Percentiles rank a stretch among this genome's conserved stretches.
These are phyloP conservation scores for Lepidium sativum DNA, from an alignment of 345 rosid species.

Conservation along the genomic window DNA sequence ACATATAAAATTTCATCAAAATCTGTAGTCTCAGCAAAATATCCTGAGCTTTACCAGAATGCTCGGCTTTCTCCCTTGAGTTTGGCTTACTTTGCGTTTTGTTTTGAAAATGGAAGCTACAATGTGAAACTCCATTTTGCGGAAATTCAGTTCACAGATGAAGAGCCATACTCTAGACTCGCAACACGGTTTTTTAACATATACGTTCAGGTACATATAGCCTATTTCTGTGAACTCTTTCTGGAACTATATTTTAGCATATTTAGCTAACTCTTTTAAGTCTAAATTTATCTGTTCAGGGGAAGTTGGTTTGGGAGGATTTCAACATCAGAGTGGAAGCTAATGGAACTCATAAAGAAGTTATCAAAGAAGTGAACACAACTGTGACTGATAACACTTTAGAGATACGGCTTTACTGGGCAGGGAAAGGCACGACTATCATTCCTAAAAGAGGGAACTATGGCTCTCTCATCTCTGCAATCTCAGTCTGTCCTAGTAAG, in stretches of 20 bases:
- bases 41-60: constrained; percentile 30
- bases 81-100: constrained; percentile 52
- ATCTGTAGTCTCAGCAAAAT: constrained; percentile 11
- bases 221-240: background rate
- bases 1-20: constrained; percentile 13
- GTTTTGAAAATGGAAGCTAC: constrained; percentile 53
- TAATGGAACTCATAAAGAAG: constrained; percentile 34
- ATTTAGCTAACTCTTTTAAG: background rate
- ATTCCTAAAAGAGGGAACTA: constrained; percentile 45
- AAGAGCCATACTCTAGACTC: constrained; percentile 33
- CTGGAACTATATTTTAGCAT: background rate
- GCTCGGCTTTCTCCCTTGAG: constrained; percentile 59
- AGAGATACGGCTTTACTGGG: constrained; percentile 57
- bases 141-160: constrained; percentile 51
- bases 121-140: constrained; percentile 56
- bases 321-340: constrained; percentile 42
- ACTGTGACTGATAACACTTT: constrained; percentile 34
- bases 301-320: constrained; percentile 36
- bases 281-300: constrained; percentile 25
- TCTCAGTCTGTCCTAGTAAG: constrained; percentile 41
- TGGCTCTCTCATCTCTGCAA: constrained; percentile 65
- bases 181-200: constrained; percentile 53
- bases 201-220: constrained; percentile 21
- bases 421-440: constrained; percentile 55
- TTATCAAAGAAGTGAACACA: constrained; percentile 16